phyloP scores from a whole-genome alignment of 106 monocot genomes.

The Acanthochlamys bracteata region DNA sequence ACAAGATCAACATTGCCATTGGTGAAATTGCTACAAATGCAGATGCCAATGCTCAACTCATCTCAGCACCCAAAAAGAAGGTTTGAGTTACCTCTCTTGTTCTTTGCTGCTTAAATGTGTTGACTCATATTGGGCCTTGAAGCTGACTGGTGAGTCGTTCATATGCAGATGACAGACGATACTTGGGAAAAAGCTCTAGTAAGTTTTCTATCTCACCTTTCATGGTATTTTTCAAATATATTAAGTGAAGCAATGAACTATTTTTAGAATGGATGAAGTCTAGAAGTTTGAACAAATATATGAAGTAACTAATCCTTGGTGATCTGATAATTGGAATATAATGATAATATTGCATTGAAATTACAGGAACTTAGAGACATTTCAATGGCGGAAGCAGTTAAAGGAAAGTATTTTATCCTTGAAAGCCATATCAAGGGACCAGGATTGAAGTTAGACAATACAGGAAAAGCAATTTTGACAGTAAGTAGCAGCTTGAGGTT shows the following conservation, averaged over 20 bases:
- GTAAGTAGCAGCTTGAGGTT: constrained; percentile 33
- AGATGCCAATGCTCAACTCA: constrained; percentile 64
- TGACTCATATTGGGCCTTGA: no score
- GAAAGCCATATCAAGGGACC: constrained; percentile 97
- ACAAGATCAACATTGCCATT: constrained; percentile 91
- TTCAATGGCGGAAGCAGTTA: constrained; percentile 43
- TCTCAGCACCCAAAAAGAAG: constrained; percentile 73
- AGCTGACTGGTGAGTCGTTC: constrained; percentile 2
- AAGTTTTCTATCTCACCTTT: constrained; percentile 18
- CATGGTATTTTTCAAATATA: no score
- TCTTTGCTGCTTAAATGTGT: no score
- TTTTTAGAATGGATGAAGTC: no score
- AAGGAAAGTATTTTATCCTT: constrained; percentile 80
- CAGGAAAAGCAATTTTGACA: constrained; percentile 83
- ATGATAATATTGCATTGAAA: background rate
- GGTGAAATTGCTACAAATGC: constrained; percentile 79
- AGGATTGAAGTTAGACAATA: constrained; percentile 84
- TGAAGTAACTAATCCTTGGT: no score
- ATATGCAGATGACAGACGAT: constrained; percentile 65
- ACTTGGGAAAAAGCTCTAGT: constrained; percentile 80
- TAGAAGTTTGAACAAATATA: no score
- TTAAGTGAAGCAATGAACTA: no score
- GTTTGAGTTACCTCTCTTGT: constrained; percentile 19
- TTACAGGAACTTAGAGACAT: constrained; percentile 89
- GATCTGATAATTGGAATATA: no score